Evolutionary conservation across 1,139 yeast genomes (phyloP).

Genomic region (Yamadazyma trypodendri): DNA sequence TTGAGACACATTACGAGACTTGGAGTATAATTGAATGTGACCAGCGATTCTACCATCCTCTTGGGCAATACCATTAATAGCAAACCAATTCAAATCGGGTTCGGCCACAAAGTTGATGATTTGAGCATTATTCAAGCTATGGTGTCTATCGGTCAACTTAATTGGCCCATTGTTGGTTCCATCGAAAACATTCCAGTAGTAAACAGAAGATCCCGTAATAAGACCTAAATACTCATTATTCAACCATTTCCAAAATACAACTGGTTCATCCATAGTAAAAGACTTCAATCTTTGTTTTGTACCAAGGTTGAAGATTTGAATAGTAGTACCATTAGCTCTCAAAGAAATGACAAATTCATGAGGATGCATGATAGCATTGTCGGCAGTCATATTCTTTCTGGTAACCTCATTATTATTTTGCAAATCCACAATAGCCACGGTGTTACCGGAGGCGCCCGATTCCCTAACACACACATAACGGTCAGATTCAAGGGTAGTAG

Average conservation of each 20-base stretch:
- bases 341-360: constrained; percentile 82
- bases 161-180: constrained; percentile 77
- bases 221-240: constrained; percentile 72
- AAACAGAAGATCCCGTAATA: constrained; percentile 74
- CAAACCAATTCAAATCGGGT: constrained; percentile 85
- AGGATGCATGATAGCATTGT: constrained; percentile 97
- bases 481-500: constrained; percentile 93
- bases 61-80: constrained; percentile 92
- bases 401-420: constrained; percentile 69
- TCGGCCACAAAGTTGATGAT: constrained; percentile 89
- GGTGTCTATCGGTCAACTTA: constrained; percentile 81
- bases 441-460: constrained; percentile 68
- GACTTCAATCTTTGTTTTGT: constrained; percentile 88
- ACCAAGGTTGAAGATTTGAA: constrained; percentile 89
- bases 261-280: constrained; percentile 82
- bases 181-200: constrained; percentile 82
- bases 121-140: constrained; percentile 75
- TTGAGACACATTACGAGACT: constrained; percentile 88
- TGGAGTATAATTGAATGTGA: constrained; percentile 88
- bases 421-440: constrained; percentile 90
- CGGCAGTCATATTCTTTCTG: constrained; percentile 95
- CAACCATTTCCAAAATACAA: constrained; percentile 96
- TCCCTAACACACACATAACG: constrained; percentile 88
- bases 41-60: constrained; percentile 96
- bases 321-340: constrained; percentile 93